Conservation (phyloP, 345 rosid species). For the Eucalyptus microcorys region DNA sequence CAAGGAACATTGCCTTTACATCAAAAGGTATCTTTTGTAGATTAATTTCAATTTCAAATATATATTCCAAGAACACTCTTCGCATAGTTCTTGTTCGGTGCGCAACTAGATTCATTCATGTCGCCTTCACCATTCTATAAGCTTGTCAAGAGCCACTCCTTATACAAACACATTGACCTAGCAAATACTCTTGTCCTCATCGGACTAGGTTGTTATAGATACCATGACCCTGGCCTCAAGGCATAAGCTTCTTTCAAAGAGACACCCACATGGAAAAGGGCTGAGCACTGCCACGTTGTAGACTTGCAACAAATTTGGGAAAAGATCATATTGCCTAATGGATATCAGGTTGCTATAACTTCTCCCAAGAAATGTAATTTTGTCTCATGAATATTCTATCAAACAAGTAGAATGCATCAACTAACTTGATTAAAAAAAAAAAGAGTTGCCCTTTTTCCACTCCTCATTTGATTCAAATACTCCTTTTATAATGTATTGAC, state of each 20-base stretch:
- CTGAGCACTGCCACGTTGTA: not conserved
- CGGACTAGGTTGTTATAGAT: not conserved
- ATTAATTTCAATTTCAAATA: too few species aligned
- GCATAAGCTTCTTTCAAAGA: not conserved
- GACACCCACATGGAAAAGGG: not conserved
- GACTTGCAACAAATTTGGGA: not conserved
- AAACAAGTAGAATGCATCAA: not conserved
- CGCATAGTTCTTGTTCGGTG: not conserved
- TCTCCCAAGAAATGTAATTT: not conserved
- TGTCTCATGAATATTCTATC: not conserved
- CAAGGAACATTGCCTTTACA: too few species aligned
- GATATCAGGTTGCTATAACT: not conserved
- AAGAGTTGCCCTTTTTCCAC: too few species aligned
- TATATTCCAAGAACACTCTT: rapidly evolving
- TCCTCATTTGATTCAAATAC: too few species aligned
- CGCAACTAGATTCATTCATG: not conserved
- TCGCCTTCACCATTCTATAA: not conserved
- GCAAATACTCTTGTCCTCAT: not conserved
- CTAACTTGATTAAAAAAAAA: not conserved
- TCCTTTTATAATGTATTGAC: too few species aligned
- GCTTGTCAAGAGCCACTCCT: rapidly evolving
- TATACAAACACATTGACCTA: rapidly evolving
- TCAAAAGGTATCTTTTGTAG: not conserved
- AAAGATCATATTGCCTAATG: too few species aligned
- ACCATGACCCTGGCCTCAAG: not conserved